phyloP scores from a whole-genome alignment of 192 early-diverging fungal species.

The Entomortierella beljakovae region DNA sequence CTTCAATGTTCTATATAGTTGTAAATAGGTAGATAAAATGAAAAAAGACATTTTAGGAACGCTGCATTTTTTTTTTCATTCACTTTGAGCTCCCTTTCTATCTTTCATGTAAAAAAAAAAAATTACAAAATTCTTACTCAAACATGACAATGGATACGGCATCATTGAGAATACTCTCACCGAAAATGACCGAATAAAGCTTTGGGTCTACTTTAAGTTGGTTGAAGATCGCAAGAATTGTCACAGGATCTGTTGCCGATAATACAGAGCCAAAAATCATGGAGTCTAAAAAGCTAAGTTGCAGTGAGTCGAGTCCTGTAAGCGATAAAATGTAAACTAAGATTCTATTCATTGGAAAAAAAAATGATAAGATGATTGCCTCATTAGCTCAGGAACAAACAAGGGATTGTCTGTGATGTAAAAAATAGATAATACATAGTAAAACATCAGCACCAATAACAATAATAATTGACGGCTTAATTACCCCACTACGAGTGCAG shows the following conservation, averaged over 20 bases:
- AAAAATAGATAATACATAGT: neutral
- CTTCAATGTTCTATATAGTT: slow-evolving; percentile 75
- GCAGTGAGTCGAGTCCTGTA: slow-evolving; percentile 76
- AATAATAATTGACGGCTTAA: neutral
- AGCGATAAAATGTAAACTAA: slow-evolving; percentile 76
- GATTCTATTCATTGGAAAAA: slow-evolving; percentile 47
- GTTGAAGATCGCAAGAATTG: slow-evolving; percentile 94
- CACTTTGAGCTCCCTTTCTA: too few relatives aligned
- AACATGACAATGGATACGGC: slow-evolving; percentile 98
- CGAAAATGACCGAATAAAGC: slow-evolving; percentile 96
- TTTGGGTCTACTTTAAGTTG: slow-evolving; percentile 94
- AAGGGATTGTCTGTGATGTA: neutral
- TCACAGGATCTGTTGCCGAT: slow-evolving; percentile 97
- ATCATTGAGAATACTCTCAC: slow-evolving; percentile 95
- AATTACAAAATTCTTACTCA: slow-evolving; percentile 60
- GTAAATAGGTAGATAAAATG: neutral
- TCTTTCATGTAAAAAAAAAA: neutral
- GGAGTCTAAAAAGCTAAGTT: slow-evolving; percentile 88
- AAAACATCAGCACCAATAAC: too few relatives aligned
- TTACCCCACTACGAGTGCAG: slow-evolving; percentile 90
- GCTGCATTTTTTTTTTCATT: neutral
- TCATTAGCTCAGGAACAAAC: neutral
- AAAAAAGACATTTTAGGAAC: neutral
- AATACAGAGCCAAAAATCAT: slow-evolving; percentile 96
- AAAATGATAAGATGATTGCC: slow-evolving; percentile 11